Percentiles rank a stretch among this genome's conserved stretches.
Conservation (phyloP, 768 basidiomycete species). For the Tricholoma saponaceum region DNA sequence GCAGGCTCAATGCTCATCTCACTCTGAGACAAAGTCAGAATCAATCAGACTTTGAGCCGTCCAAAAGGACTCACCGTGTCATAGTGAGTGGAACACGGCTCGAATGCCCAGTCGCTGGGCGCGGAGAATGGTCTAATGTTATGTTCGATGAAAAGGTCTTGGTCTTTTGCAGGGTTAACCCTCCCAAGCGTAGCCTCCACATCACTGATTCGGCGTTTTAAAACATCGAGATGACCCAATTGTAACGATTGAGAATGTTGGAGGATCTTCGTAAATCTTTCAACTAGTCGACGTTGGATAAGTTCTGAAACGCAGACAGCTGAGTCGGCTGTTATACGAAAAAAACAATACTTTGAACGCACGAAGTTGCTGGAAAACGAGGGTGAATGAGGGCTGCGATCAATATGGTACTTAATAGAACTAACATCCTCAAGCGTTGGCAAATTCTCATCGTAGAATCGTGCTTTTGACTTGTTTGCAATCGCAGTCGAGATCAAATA, state of each 20-base stretch:
- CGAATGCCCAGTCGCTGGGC: conserved; percentile 70
- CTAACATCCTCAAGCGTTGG: conserved; percentile 71
- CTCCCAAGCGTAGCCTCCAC: conserved; percentile 45
- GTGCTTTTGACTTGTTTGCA: conserved; percentile 65
- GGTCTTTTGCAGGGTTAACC: conserved; percentile 58
- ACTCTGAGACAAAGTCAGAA: conserved; percentile 32
- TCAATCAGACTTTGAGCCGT: neutral
- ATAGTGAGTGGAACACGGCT: conserved; percentile 70
- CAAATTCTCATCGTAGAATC: conserved; percentile 68
- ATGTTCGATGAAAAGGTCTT: conserved; percentile 66
- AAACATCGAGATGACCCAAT: conserved; percentile 49
- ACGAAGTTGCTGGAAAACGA: conserved; percentile 63
- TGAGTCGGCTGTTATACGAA: neutral
- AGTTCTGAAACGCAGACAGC: neutral
- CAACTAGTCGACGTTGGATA: conserved; percentile 55
- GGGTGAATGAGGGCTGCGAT: neutral
- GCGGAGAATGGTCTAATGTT: conserved; percentile 63
- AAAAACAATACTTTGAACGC: neutral
- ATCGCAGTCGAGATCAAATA: conserved; percentile 70
- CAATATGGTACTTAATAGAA: conserved; percentile 7
- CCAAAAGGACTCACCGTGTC: conserved; percentile 53
- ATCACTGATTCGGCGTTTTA: conserved; percentile 46
- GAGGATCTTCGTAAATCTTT: conserved; percentile 50
- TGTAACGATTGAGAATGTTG: conserved; percentile 59
- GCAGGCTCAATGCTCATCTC: conserved; percentile 62